Conservation (phyloP, 2,329 filamentous ascomycete genomes). For the Zymoseptoria passerinii region DNA sequence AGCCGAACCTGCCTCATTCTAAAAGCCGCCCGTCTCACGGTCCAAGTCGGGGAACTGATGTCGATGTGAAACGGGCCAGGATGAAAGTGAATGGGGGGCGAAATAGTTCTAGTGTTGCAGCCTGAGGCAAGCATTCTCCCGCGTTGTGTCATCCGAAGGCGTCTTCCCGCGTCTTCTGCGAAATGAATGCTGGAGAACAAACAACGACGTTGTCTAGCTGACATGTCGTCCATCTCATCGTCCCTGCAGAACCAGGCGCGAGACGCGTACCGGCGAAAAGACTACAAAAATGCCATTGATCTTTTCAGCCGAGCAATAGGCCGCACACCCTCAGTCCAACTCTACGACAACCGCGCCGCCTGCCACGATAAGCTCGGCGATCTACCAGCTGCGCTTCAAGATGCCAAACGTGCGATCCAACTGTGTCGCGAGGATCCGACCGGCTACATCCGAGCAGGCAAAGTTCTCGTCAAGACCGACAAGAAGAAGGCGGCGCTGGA, state of each 20-base stretch:
- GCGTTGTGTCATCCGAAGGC: neutral
- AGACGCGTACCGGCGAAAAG: slow-evolving; percentile 35
- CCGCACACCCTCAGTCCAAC: slow-evolving; percentile 24
- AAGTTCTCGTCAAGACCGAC: slow-evolving; percentile 40
- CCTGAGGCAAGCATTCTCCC: too few relatives aligned
- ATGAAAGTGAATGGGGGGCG: too few relatives aligned
- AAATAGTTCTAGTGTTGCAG: too few relatives aligned
- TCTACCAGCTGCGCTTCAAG: slow-evolving; percentile 44
- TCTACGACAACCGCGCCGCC: slow-evolving; percentile 50
- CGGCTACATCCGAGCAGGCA: slow-evolving; percentile 51
- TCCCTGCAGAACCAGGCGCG: slow-evolving; percentile 34
- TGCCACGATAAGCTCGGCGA: slow-evolving; percentile 46
- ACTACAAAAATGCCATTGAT: slow-evolving; percentile 37
- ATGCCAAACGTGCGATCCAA: slow-evolving; percentile 51
- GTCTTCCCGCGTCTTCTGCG: neutral
- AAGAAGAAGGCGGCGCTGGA: slow-evolving; percentile 47
- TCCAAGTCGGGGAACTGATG: too few relatives aligned
- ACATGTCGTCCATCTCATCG: neutral
- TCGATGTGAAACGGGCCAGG: too few relatives aligned
- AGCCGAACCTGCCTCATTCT: too few relatives aligned
- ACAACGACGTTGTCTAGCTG: slow-evolving; percentile 1
- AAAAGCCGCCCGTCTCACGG: too few relatives aligned
- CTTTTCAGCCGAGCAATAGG: slow-evolving; percentile 26
- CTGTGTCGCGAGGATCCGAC: slow-evolving; percentile 43
- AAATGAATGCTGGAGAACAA: neutral